Evolutionary conservation across 345 rosid species (phyloP), one percentile per base, ranked within the genome.

Genomic region (Sisymbrium irio): DNA sequence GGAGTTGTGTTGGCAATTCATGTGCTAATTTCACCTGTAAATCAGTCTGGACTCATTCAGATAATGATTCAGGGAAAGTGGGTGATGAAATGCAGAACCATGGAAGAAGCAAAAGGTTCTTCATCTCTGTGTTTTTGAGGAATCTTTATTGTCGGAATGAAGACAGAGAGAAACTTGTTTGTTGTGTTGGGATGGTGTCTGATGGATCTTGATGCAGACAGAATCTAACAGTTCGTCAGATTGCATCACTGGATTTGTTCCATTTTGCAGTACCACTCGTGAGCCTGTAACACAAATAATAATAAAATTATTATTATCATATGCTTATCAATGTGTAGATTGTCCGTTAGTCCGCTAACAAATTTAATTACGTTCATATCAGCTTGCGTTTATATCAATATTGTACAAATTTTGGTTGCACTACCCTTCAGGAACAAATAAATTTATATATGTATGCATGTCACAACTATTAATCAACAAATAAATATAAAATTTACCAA

Each of bases 241-340:
- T 75, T 71, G 76, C 80, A 65, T 77, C 56, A 77, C 80, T 71
- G 80, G 76, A 63, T 77, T 71, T 65, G 67, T 77, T 65, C 68
- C 71, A 55, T 62, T 69, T 28, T 77, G 61, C 76, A 77, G 59
- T 47, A 32, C 76, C 62, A 71, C 80, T 77, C 80, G 80, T 71
- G 76, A 77, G 80, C 80, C 72, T 70, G 58, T 75, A 46, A 40
- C 55, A 39, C 40, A 56, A 10, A 44, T 37, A 33, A 7, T 45
- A 45, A 27, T 50, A 50, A 17, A 35, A 56, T 57, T 30, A 59
- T n/a, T 66, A 37, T 55, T 67, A 22, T 44, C 15, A 55, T 73
- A 28, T 46, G 42, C 62, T 45, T 53, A 10, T 56, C 40, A 62
- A 32, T 64, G 41, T 45, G 32, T 73, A 55, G 28, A 45, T 73